Conservation (phyloP, 306 rosid genomes). For the Corylus avellana region DNA sequence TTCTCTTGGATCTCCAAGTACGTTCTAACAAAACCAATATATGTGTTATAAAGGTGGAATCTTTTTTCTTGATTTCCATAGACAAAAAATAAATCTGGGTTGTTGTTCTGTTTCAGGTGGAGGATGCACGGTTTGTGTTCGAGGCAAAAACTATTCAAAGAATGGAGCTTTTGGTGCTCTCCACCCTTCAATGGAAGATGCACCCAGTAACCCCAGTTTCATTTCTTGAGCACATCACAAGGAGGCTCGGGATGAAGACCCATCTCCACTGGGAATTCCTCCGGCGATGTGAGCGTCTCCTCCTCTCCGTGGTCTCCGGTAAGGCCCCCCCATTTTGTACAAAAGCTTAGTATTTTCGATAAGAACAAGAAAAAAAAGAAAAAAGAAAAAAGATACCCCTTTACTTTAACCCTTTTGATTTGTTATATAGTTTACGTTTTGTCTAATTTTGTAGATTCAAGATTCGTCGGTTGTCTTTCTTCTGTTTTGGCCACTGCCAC, state of each 20-base stretch:
- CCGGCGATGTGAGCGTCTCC: constrained; percentile 69
- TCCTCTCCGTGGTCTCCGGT: constrained; percentile 75
- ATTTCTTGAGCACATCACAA: constrained; percentile 71
- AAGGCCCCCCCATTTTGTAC: constrained; percentile 7
- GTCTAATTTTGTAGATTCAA: constrained; percentile 54
- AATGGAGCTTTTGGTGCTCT: constrained; percentile 88
- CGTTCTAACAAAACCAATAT: neutral
- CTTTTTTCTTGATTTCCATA: constrained; percentile 7
- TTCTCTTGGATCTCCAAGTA: constrained; percentile 92
- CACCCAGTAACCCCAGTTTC: constrained; percentile 90
- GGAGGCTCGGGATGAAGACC: constrained; percentile 75
- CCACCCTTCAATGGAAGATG: constrained; percentile 89
- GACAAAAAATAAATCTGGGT: constrained; percentile 10
- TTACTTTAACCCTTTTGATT: constrained; percentile 13
- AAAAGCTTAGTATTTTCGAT: constrained; percentile 14
- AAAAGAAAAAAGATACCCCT: neutral
- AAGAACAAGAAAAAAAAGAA: constrained; percentile 16
- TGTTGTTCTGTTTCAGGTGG: constrained; percentile 50
- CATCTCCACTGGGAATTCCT: constrained; percentile 72
- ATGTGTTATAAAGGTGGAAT: neutral
- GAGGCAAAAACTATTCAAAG: constrained; percentile 85
- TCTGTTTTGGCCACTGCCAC: constrained; percentile 92
- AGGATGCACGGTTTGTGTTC: constrained; percentile 57
- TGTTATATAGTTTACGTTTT: constrained; percentile 15
- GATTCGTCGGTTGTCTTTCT: constrained; percentile 77